Conservation (phyloP, 2,329 filamentous ascomycete species). For the Sporothrix mexicana region DNA sequence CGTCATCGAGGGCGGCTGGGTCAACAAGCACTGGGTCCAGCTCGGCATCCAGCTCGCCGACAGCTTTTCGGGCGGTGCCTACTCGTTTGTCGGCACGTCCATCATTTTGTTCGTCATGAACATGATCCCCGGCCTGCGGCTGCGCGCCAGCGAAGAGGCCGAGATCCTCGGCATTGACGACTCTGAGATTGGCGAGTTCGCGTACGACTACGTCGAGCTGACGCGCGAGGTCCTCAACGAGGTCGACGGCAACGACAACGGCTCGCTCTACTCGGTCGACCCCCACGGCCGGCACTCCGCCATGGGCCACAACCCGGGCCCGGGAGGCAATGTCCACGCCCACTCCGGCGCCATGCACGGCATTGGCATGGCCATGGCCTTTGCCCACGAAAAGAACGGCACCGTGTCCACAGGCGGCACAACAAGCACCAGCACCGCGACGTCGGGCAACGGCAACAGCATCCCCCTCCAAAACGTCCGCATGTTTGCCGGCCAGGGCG, state of each 20-base stretch:
- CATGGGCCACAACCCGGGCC: neutral
- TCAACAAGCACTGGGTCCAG: conserved; percentile 73
- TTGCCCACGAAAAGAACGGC: conserved; percentile 54
- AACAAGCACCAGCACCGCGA: conserved; percentile 23
- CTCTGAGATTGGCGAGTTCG: conserved; percentile 79
- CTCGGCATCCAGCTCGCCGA: conserved; percentile 74
- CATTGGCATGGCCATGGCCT: conserved; percentile 31
- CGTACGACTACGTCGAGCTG: conserved; percentile 81
- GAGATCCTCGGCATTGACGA: conserved; percentile 75
- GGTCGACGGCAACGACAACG: conserved; percentile 37
- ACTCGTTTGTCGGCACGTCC: conserved; percentile 71
- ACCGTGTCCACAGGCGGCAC: neutral
- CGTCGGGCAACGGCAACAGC: conserved; percentile 53
- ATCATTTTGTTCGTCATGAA: conserved; percentile 74
- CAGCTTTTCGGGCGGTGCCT: conserved; percentile 67
- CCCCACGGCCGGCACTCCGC: conserved; percentile 23
- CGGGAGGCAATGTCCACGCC: neutral
- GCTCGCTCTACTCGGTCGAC: conserved; percentile 43
- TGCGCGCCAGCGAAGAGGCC: conserved; percentile 69
- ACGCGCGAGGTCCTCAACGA: conserved; percentile 45
- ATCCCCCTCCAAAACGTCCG: conserved; percentile 55
- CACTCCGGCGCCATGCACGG: conserved; percentile 27
- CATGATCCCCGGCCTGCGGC: conserved; percentile 71
- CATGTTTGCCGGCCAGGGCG: conserved; percentile 46
- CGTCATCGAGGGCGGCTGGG: conserved; percentile 67